These are phyloP conservation scores for Fonsecaea nubica DNA, from an alignment of 2,329 filamentous ascomycete genomes.

Conservation along the genomic window DNA sequence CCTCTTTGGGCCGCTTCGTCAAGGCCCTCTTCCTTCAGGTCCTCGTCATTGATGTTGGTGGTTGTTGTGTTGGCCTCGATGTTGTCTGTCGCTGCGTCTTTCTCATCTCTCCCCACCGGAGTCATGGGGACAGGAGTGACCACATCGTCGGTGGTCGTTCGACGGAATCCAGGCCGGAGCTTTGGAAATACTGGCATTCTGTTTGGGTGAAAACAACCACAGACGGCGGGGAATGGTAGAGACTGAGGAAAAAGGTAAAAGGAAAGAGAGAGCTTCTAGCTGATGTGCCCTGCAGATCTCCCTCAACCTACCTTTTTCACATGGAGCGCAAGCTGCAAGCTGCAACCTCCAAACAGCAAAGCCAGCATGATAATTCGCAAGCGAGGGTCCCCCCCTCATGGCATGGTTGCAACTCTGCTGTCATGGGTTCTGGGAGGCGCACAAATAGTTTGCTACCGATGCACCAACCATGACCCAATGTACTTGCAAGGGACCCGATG, in stretches of 20 bases:
- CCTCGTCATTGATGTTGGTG: neutral
- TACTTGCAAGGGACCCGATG: no score
- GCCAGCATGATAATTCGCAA: no score
- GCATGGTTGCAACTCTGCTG: no score
- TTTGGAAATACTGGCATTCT: neutral
- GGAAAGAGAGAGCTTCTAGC: neutral
- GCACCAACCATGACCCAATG: no score
- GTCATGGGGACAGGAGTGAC: neutral
- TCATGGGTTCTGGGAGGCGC: no score
- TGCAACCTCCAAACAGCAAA: no score
- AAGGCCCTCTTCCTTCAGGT: conserved; percentile 12
- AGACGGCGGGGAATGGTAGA: neutral
- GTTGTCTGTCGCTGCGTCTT: neutral
- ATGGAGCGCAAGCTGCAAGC: no score
- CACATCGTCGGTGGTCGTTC: neutral
- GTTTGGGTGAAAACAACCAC: neutral
- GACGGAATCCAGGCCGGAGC: neutral
- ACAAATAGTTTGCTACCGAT: no score
- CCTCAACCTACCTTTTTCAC: neutral
- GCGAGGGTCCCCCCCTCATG: no score
- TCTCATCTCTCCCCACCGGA: neutral
- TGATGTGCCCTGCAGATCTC: neutral
- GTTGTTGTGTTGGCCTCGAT: neutral
- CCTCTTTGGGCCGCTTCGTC: conserved; percentile 50
- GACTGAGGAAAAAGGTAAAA: neutral